Evolutionary conservation across 331 rosid species (phyloP).

Genomic region (Cydonia oblonga): DNA sequence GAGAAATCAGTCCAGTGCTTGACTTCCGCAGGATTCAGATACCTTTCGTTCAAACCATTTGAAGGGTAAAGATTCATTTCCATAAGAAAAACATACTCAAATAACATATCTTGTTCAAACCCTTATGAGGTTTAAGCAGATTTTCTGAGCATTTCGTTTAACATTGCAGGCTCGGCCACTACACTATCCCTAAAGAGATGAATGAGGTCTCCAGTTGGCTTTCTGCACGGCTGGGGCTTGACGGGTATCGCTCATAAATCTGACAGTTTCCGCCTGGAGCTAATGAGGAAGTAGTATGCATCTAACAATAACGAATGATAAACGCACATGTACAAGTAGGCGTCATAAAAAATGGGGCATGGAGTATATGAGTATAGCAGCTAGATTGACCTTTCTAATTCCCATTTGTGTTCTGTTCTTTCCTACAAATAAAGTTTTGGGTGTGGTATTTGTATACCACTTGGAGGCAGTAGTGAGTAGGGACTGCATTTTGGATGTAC

Average conservation of each 20-base stretch:
- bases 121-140: neutral
- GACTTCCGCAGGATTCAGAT: constrained; percentile 75
- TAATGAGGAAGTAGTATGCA: neutral
- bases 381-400: constrained; percentile 21
- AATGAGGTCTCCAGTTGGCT: constrained; percentile 83
- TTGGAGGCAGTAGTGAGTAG: constrained; percentile 10
- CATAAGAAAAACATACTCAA: neutral
- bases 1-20: constrained; percentile 68
- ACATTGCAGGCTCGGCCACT: constrained; percentile 75
- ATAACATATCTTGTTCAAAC: neutral
- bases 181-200: constrained; percentile 85
- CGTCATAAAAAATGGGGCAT: constrained; percentile 25
- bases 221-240: constrained; percentile 63
- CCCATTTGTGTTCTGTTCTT: constrained; percentile 19
- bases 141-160: constrained; percentile 4
- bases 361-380: constrained; percentile 26
- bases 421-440: constrained; percentile 25
- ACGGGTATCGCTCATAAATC: constrained; percentile 35
- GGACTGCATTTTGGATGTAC: constrained; percentile 1
- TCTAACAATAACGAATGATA: constrained; percentile 22
- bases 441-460: constrained; percentile 16
- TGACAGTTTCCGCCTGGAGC: constrained; percentile 4
- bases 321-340: constrained; percentile 22
- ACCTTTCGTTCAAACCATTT: constrained; percentile 57
- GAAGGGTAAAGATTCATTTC: constrained; percentile 46